Conservation (phyloP, 176 grass and related monocot species). For the Raddia distichophylla region DNA sequence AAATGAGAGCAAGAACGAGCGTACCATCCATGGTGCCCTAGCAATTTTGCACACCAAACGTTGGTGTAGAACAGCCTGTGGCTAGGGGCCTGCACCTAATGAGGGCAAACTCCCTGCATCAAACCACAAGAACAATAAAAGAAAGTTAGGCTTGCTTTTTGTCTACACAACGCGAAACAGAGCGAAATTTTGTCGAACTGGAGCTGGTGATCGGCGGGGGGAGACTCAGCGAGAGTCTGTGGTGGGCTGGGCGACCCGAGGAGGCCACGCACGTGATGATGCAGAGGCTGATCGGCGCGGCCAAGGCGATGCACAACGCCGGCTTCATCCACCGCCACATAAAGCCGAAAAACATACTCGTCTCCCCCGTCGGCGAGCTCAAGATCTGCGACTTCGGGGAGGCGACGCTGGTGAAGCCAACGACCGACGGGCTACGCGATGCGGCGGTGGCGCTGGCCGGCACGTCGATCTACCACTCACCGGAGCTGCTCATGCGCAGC, state of each 20-base stretch:
- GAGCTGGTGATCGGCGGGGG: not conserved
- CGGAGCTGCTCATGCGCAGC: not conserved
- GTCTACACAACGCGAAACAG: not conserved
- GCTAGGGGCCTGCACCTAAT: not conserved
- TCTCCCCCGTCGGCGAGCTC: not conserved
- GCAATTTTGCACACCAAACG: not conserved
- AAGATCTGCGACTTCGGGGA: not conserved
- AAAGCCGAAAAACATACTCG: not conserved
- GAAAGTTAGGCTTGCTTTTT: not conserved
- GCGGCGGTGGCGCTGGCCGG: not conserved
- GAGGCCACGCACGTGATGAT: not conserved
- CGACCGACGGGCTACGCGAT: not conserved
- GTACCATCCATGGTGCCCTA: constrained; percentile 54
- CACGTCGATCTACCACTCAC: not conserved
- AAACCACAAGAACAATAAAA: not conserved
- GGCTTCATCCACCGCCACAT: not conserved
- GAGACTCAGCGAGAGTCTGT: not conserved
- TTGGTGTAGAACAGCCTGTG: not conserved
- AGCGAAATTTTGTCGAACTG: not conserved
- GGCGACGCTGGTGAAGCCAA: not conserved
- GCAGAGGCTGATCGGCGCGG: not conserved
- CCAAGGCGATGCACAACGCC: not conserved
- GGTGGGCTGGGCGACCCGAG: not conserved
- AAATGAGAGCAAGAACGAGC: not conserved
- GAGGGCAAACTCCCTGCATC: constrained; percentile 27